Conservation (phyloP, 352 stramenopile species). For the Phytophthora rubi region DNA sequence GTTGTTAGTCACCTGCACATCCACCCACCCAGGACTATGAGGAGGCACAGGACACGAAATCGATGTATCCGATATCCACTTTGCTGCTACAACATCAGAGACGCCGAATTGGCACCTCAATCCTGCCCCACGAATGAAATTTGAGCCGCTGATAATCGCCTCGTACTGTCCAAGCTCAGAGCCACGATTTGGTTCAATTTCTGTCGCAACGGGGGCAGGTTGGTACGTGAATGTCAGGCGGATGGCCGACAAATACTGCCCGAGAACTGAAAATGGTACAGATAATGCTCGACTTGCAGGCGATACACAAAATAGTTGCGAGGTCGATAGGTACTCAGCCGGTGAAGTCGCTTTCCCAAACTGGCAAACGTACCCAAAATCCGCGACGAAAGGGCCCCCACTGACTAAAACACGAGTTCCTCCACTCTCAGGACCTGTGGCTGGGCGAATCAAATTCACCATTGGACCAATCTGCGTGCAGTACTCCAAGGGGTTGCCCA, state of each 20-base stretch:
- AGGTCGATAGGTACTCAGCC: constrained; percentile 32
- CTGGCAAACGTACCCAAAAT: constrained; percentile 29
- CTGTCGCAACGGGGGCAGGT: constrained; percentile 15
- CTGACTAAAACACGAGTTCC: constrained; percentile 48
- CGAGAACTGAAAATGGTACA: constrained; percentile 36
- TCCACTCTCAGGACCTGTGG: constrained; percentile 38
- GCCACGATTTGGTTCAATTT: constrained; percentile 29
- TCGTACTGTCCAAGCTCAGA: constrained; percentile 40
- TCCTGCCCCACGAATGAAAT: constrained; percentile 41
- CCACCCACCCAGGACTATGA: constrained; percentile 38
- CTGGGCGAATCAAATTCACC: constrained; percentile 39
- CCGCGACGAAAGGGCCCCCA: constrained; percentile 34
- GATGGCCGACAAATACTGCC: constrained; percentile 12
- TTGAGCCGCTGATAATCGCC: constrained; percentile 37
- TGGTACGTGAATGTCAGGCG: constrained; percentile 37
- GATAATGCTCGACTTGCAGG: constrained; percentile 26
- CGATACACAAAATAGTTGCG: constrained; percentile 44
- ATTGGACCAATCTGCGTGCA: constrained; percentile 17
- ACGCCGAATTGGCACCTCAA: constrained; percentile 56
- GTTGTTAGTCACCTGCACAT: constrained; percentile 63
- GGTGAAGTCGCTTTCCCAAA: constrained; percentile 33
- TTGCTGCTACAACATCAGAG: constrained; percentile 32
- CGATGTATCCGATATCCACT: constrained; percentile 42
- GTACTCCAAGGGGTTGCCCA: constrained; percentile 13
- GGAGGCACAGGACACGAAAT: constrained; percentile 41